A percentile compares a stretch with the other conserved stretches of the same genome.
These are phyloP conservation scores for Spencermartinsiella ligniputridi DNA, from an alignment of 1,139 yeast genomes.

Conservation along the genomic window DNA sequence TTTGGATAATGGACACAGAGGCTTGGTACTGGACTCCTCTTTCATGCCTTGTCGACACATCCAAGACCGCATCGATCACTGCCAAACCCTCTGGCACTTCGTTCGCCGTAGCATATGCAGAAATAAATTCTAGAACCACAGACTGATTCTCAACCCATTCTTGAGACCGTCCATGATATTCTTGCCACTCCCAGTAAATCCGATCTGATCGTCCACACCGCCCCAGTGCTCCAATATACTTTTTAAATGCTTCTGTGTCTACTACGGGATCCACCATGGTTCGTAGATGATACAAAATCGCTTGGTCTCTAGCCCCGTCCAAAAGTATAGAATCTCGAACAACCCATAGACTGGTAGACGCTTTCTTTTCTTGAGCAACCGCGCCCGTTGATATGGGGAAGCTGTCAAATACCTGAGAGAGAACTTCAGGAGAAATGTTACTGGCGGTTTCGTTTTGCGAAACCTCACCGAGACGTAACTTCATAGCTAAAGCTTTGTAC, in stretches of 20 bases:
- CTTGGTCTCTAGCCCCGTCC: slow-evolving; percentile 26
- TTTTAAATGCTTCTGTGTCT: slow-evolving; percentile 18
- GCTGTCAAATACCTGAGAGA: slow-evolving; percentile 25
- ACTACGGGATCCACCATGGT: slow-evolving; percentile 17
- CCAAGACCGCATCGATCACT: slow-evolving; percentile 20
- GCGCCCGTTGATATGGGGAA: slow-evolving; percentile 24
- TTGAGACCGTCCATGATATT: slow-evolving; percentile 4
- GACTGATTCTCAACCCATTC: slow-evolving; percentile 22
- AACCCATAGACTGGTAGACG: slow-evolving; percentile 21
- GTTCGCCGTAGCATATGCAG: slow-evolving; percentile 24
- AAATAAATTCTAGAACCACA: slow-evolving; percentile 24
- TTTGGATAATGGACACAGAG: slow-evolving; percentile 20
- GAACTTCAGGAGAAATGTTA: slow-evolving; percentile 7
- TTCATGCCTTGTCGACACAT: slow-evolving; percentile 15
- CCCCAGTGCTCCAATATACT: slow-evolving; percentile 30
- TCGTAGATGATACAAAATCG: slow-evolving; percentile 26
- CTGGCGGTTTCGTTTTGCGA: neutral
- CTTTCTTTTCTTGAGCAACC: slow-evolving; percentile 19
- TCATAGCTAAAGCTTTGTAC: slow-evolving; percentile 26
- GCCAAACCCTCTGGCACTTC: slow-evolving; percentile 18
- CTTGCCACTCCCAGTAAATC: slow-evolving; percentile 25
- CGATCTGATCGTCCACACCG: slow-evolving; percentile 24
- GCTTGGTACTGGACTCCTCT: slow-evolving; percentile 12
- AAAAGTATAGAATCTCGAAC: slow-evolving; percentile 24
- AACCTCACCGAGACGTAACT: slow-evolving; percentile 17